phyloP scores from a whole-genome alignment of 768 basidiomycete genomes.

The Tulasnella sp. region DNA sequence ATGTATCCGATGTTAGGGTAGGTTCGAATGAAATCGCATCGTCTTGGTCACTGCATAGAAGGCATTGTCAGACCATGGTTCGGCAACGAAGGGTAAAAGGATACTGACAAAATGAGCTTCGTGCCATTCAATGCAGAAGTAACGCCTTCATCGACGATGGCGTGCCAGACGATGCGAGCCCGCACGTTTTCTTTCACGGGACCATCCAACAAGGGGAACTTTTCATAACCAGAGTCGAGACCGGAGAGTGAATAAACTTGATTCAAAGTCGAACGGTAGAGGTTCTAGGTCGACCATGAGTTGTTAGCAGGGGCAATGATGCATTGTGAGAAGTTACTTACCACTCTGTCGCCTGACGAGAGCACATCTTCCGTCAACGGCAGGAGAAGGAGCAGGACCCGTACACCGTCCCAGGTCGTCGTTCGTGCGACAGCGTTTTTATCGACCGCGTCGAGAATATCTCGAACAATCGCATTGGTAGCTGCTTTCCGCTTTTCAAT shows the following conservation, averaged over 20 bases:
- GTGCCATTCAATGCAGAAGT: conserved; percentile 80
- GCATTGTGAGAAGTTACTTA: not conserved
- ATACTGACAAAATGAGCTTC: conserved; percentile 67
- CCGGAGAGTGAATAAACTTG: conserved; percentile 76
- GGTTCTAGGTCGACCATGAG: conserved; percentile 41
- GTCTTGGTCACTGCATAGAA: conserved; percentile 39
- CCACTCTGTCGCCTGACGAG: not conserved
- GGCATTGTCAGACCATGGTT: not conserved
- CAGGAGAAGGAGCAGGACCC: conserved; percentile 69
- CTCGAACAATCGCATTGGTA: conserved; percentile 64
- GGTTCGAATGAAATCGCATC: conserved; percentile 71
- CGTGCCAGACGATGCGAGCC: conserved; percentile 84
- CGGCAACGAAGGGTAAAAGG: not conserved
- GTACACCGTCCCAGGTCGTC: conserved; percentile 83
- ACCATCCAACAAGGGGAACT: not conserved
- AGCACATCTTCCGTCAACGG: conserved; percentile 53
- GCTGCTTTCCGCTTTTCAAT: conserved; percentile 47
- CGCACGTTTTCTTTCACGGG: conserved; percentile 57
- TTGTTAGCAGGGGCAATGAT: not conserved
- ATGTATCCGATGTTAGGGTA: conserved; percentile 32
- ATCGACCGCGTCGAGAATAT: conserved; percentile 78
- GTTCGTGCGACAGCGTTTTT: conserved; percentile 69
- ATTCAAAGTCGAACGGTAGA: conserved; percentile 74
- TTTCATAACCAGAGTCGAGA: conserved; percentile 46
- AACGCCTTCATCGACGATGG: conserved; percentile 78